Evolutionary conservation across 441 rosid genomes (phyloP).

Genomic region (Eruca vesicaria): DNA sequence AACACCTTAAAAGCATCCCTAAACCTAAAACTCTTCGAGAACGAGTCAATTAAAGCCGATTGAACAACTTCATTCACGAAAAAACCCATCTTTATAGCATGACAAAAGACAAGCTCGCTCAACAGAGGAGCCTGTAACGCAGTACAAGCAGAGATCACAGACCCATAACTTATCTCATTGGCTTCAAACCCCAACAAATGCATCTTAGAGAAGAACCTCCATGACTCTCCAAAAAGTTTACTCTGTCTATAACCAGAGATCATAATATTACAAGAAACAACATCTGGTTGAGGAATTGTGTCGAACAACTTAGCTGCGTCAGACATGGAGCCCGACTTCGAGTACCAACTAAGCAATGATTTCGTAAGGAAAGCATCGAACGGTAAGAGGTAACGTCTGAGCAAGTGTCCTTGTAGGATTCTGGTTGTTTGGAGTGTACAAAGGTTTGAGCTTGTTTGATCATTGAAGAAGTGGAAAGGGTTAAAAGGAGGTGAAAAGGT

Average conservation of each 20-base stretch:
- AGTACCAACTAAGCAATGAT: conserved; percentile 49
- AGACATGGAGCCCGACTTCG: conserved; percentile 41
- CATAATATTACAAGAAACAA: conserved; percentile 63
- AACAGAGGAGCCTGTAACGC: conserved; percentile 37
- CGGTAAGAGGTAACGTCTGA: conserved; percentile 37
- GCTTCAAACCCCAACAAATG: conserved; percentile 46
- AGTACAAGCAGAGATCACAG: conserved; percentile 63
- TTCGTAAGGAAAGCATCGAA: conserved; percentile 41
- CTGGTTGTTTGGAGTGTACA: conserved; percentile 38
- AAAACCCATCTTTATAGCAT: conserved; percentile 53
- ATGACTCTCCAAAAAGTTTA: conserved; percentile 40
- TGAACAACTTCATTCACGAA: conserved; percentile 52
- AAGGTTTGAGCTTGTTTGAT: conserved; percentile 33
- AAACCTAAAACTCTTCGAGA: conserved; percentile 45
- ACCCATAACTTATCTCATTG: conserved; percentile 56
- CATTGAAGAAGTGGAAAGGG: conserved; percentile 44
- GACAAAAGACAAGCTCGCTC: conserved; percentile 53
- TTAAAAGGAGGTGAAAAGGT: conserved; percentile 24
- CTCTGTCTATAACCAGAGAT: conserved; percentile 52
- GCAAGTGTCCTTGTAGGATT: conserved; percentile 50
- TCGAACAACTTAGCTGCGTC: conserved; percentile 65
- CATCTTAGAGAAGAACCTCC: conserved; percentile 52
- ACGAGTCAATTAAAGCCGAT: conserved; percentile 59
- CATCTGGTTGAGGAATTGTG: conserved; percentile 52
- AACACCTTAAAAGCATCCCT: conserved; percentile 64